These are phyloP conservation scores for Ophiosphaerella korrae DNA, from an alignment of 2,329 filamentous ascomycete genomes.

Conservation along the genomic window DNA sequence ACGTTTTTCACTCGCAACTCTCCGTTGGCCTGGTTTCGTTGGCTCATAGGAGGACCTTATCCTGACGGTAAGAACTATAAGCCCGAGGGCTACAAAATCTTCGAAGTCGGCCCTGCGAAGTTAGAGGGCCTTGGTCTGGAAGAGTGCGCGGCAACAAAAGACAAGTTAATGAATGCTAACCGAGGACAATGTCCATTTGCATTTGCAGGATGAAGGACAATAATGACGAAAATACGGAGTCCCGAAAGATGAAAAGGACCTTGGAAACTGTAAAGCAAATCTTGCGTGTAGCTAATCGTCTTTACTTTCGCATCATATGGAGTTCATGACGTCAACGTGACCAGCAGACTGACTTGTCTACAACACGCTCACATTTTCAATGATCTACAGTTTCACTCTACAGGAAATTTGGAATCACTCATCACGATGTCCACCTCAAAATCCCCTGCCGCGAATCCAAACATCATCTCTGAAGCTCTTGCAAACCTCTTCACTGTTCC, in stretches of 20 bases:
- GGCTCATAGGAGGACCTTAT: constrained; percentile 68
- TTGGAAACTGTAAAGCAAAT: too few relatives aligned
- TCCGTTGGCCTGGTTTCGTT: constrained; percentile 29
- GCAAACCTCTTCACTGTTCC: constrained; percentile 35
- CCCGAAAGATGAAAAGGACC: too few relatives aligned
- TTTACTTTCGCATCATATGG: too few relatives aligned
- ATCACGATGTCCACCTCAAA: constrained; percentile 5
- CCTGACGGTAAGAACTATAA: constrained; percentile 61
- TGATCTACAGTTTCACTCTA: not conserved
- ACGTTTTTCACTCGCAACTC: constrained; percentile 23
- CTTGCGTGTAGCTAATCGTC: too few relatives aligned
- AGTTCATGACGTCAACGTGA: constrained; percentile 3
- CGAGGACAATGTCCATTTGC: constrained; percentile 42
- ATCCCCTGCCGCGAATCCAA: constrained; percentile 26
- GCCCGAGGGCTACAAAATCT: constrained; percentile 59
- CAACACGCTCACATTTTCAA: not conserved
- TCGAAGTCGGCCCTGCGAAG: constrained; percentile 66
- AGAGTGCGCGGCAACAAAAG: constrained; percentile 30
- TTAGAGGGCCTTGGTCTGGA: constrained; percentile 55
- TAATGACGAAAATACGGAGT: too few relatives aligned
- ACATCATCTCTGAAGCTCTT: constrained; percentile 26
- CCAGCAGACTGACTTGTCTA: not conserved
- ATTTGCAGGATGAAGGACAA: not conserved
- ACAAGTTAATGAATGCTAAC: constrained; percentile 27
- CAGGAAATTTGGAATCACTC: not conserved